Percentiles rank a stretch among this genome's conserved stretches.
Conservation (phyloP, 495 filamentous ascomycete species). For the Jackrogersella multiformis region DNA sequence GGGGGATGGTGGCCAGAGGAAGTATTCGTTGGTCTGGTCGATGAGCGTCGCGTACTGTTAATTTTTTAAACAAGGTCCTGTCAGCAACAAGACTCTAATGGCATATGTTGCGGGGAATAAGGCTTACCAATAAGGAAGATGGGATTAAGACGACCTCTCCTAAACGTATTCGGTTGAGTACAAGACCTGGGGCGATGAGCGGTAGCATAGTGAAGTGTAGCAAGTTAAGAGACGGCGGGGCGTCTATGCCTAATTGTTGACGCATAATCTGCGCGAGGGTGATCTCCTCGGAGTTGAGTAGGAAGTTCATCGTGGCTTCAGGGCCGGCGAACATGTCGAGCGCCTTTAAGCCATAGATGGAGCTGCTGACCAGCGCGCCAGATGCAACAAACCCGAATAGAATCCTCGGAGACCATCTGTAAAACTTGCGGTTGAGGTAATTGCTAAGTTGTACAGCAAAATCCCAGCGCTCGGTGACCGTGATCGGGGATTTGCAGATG, state of each 20-base stretch:
- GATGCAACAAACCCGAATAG: conserved; percentile 64
- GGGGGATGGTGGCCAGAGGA: conserved; percentile 76
- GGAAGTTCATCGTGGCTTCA: conserved; percentile 39
- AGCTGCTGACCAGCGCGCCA: conserved; percentile 58
- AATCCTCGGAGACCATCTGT: conserved; percentile 65
- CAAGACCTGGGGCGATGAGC: conserved; percentile 51
- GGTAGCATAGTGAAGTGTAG: conserved; percentile 42
- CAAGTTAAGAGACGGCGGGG: conserved; percentile 26
- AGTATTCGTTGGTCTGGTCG: conserved; percentile 40
- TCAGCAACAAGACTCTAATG: conserved; percentile 4
- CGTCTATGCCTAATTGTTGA: neutral
- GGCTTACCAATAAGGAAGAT: conserved; percentile 48
- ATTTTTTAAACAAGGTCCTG: neutral
- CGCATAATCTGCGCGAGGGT: conserved; percentile 7
- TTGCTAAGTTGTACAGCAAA: conserved; percentile 68
- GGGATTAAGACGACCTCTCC: conserved; percentile 48
- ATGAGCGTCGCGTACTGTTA: conserved; percentile 40
- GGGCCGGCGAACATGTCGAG: conserved; percentile 51
- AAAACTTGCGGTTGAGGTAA: conserved; percentile 62
- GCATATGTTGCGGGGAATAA: neutral
- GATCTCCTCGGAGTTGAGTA: conserved; percentile 23
- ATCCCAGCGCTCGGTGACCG: conserved; percentile 75
- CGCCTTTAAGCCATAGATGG: conserved; percentile 51
- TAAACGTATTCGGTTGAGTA: conserved; percentile 47
- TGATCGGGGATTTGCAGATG: conserved; percentile 85